phyloP scores from a whole-genome alignment of 495 filamentous ascomycete species.

The Polyplosphaeria fusca region DNA sequence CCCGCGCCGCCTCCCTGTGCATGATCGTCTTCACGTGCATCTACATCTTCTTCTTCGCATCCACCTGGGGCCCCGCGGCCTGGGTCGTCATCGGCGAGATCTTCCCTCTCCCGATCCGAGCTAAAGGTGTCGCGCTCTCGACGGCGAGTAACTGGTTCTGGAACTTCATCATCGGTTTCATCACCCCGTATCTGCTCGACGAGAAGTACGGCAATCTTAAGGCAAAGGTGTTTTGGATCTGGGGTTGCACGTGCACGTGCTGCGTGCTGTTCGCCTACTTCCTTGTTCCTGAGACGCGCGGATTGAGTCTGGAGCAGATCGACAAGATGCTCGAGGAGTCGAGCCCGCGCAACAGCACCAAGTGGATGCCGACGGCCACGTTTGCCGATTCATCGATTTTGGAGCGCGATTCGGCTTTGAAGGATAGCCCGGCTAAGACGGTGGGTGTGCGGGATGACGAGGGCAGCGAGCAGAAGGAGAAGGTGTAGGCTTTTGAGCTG shows the following conservation, averaged over 20 bases:
- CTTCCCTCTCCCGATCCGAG: constrained; percentile 78
- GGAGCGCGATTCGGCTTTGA: neutral
- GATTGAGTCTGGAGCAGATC: constrained; percentile 81
- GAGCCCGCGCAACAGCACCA: constrained; percentile 61
- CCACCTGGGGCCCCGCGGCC: constrained; percentile 52
- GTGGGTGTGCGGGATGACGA: neutral
- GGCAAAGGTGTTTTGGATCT: constrained; percentile 74
- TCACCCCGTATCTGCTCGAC: constrained; percentile 78
- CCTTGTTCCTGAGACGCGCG: constrained; percentile 83
- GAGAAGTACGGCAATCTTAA: constrained; percentile 58
- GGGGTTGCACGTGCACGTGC: constrained; percentile 66
- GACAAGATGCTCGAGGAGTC: constrained; percentile 86
- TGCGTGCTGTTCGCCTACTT: constrained; percentile 70
- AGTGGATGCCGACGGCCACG: constrained; percentile 67
- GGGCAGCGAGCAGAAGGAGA: neutral
- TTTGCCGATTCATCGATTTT: constrained; percentile 54
- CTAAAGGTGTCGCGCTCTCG: constrained; percentile 73
- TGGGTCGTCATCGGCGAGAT: constrained; percentile 88
- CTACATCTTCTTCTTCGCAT: constrained; percentile 57
- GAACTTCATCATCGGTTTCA: constrained; percentile 64
- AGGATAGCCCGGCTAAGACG: neutral
- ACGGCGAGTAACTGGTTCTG: constrained; percentile 87
- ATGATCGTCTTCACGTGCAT: constrained; percentile 43
- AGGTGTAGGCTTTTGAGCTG: no score
- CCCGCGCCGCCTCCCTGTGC: constrained; percentile 28